These are phyloP conservation scores for Pestalotiopsis sp. DNA, from an alignment of 2,329 filamentous ascomycete genomes.

Conservation along the genomic window DNA sequence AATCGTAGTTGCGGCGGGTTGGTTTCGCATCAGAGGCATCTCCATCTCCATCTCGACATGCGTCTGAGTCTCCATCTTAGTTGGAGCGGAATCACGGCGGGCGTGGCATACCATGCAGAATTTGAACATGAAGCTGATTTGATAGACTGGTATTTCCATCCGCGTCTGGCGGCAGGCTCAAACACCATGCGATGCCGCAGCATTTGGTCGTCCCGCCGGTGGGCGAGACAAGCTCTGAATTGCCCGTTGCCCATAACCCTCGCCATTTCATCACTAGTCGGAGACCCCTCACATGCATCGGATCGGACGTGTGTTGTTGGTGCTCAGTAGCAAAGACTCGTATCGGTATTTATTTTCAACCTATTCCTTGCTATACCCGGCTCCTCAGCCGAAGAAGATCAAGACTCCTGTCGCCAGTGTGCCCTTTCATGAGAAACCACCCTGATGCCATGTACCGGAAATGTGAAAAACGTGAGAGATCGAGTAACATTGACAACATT, in stretches of 20 bases:
- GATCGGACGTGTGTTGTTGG: slow-evolving; percentile 2
- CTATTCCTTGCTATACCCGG: slow-evolving; percentile 22
- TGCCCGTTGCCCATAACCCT: background rate
- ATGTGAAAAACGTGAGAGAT: slow-evolving; percentile 38
- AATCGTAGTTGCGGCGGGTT: too few species aligned
- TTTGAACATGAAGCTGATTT: background rate
- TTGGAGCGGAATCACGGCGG: background rate
- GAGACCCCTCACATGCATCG: slow-evolving; percentile 14
- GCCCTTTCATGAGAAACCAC: slow-evolving; percentile 44
- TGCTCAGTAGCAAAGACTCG: slow-evolving; percentile 21
- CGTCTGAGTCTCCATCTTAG: background rate
- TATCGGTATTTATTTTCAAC: slow-evolving; percentile 24
- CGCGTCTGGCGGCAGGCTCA: background rate
- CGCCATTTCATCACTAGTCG: background rate
- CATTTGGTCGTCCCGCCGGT: background rate
- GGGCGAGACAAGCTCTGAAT: background rate
- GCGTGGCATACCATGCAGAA: background rate
- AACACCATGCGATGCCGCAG: background rate
- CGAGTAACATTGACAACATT: slow-evolving; percentile 49
- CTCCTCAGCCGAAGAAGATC: slow-evolving; percentile 43
- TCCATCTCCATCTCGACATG: background rate
- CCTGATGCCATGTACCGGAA: slow-evolving; percentile 48
- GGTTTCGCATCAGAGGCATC: background rate
- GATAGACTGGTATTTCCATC: background rate
- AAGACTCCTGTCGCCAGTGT: slow-evolving; percentile 40